Base-by-base conservation (phyloP, 2,329 filamentous ascomycete genomes). In the Annulohypoxylon truncatum region DNA sequence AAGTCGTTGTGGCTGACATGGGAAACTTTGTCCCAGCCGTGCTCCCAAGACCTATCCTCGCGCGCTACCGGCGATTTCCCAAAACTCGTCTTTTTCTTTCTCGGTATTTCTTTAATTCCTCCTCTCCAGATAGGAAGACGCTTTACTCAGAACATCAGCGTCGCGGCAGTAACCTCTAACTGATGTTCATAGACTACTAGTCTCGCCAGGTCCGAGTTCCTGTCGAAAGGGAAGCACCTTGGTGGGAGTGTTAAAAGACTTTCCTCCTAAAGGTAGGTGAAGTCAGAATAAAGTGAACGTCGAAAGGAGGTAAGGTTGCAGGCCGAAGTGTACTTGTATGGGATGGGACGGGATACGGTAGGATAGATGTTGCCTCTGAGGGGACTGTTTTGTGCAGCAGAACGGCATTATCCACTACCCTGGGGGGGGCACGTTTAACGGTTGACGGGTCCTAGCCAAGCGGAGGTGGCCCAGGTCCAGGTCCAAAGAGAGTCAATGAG, bases 1-100 rank as follows among this genome's bases (percentile, higher is more conserved):
- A 87, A 71, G 85, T 85, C 78, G 85, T 80, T 76, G 84, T 84
- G 81, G 85, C 85, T 82, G 86, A 87, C 85, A 88, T 88, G 83
- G 79, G 84, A 81, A 76, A 84, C 85, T 86, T 75, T 81, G 82
- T 71, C 71, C 65, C 72, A 70, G 68, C 61, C 71, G 52, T 55
- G 66, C 62, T 69, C 63, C 64, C 64, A 61, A 68, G 56, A 64
- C 66, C 68, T 69, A 18, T 67, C 60, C 63, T 67, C 59, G 60
- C 66, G 66, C 70, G 70, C 61, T 58, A 59, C 68, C 64, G 48
- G 60, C 65, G 61, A 66, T 61, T 47, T 60, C 66, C 56, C 62
- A 31, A 62, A 57, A 50, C 31, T 52, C 47, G 9, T 44, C 29
- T 20, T 51, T 54, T 54, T 24, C 62, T 33, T 29, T 61, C 33